Base-by-base conservation (phyloP, 2,329 filamentous ascomycete genomes). In the Rhynchosporium graminicola region DNA sequence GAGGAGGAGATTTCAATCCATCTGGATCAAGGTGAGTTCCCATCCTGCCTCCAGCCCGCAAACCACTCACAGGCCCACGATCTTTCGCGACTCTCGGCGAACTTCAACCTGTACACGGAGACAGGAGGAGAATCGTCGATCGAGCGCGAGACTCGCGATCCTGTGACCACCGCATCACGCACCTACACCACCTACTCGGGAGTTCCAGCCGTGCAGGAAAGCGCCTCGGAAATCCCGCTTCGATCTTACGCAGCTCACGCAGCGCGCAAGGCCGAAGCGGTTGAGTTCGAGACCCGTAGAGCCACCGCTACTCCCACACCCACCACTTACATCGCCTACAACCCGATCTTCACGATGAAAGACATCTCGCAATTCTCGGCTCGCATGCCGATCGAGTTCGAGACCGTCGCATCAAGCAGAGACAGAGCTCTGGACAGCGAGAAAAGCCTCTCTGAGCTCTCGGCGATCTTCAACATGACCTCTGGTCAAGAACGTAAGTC, bases 151-250 rank as follows among this genome's bases (percentile, higher is more conserved):
- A 57, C 38, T 12, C 7, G 7, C 20, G 6, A 36, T 26, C 47
- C 15, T 36, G 28, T 10, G 2, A 13, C 20, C 15, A 59, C 9
- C 20, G 31, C 54, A 38, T n/a, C 46, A 15, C n/a, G 2, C 7
- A 31, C n/a, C n/a, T 40, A 54, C 51, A 54, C n/a, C 9, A 20
- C 51, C n/a, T 54, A 54, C 51, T 26, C 36, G 6, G n/a, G 33
- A 54, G 33, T 13, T 10, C 33, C 9, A 48, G 15, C 8, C 13
- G 20, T 28, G 38, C 2, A 36, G 33, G 12, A 20, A 7, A 52
- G 57, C 57, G 43, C 40, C 26, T 29, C 36, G 52, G 57, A 52
- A 59, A 42, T 52, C 57, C 36, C 47, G 26, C 15, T 8, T 9
- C 13, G n/a, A 4, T 45, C 45, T 5, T 43, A 45, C 40, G 40